A percentile compares a stretch with the other conserved stretches of the same genome.
These are phyloP conservation scores for Cercospora beticola DNA, from an alignment of 2,329 filamentous ascomycete genomes.

Conservation along the genomic window DNA sequence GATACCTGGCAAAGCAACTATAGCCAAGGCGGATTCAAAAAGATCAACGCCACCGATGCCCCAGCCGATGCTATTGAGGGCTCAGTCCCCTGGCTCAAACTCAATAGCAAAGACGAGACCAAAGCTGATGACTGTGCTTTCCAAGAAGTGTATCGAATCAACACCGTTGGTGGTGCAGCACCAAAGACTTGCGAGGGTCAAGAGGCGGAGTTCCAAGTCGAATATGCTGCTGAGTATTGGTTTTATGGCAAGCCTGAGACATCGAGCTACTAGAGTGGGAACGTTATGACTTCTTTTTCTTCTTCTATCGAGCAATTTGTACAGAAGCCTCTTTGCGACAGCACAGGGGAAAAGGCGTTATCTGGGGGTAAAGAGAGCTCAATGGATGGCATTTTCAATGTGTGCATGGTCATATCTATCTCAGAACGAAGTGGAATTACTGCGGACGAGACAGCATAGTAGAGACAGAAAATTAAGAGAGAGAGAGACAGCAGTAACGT, in stretches of 20 bases:
- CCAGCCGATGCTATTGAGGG: constrained; percentile 59
- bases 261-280: background rate
- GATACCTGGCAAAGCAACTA: constrained; percentile 38
- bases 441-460: background rate
- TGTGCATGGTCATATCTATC: background rate
- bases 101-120: constrained; percentile 50
- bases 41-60: constrained; percentile 61
- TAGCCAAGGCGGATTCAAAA: constrained; percentile 64
- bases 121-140: constrained; percentile 57
- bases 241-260: constrained; percentile 42
- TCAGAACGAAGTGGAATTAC: background rate
- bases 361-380: too few species aligned
- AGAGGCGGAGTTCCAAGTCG: constrained; percentile 64
- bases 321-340: background rate
- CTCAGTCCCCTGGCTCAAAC: constrained; percentile 78
- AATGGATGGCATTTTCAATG: background rate
- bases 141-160: constrained; percentile 76
- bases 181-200: constrained; percentile 71
- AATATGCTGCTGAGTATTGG: constrained; percentile 83
- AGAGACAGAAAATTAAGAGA: background rate
- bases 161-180: constrained; percentile 77
- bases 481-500: background rate
- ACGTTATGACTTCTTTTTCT: background rate
- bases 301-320: constrained; percentile 1
- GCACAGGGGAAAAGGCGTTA: background rate